A percentile compares a stretch with the other conserved stretches of the same genome.
Conservation (phyloP, 208 protist genomes). For the Acanthamoeba healyi region DNA sequence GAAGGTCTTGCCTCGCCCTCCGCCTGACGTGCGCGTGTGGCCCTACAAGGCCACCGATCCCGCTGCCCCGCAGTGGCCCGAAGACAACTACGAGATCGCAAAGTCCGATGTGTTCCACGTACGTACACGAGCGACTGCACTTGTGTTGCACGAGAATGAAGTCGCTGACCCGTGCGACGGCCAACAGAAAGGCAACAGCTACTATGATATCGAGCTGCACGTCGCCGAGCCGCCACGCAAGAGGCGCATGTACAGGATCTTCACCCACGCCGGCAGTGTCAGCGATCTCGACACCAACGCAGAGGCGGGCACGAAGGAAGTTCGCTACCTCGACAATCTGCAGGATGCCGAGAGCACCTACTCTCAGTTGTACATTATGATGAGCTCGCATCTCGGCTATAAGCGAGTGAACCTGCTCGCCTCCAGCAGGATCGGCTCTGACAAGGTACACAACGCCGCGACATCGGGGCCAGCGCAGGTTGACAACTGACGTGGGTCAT, state of each 20-base stretch:
- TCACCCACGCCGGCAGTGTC: slow-evolving; percentile 23
- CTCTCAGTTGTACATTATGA: not conserved
- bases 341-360: slow-evolving; percentile 45
- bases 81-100: slow-evolving; percentile 50
- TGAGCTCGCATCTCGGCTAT: slow-evolving; percentile 10
- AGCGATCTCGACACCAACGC: slow-evolving; percentile 29
- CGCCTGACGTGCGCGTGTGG: slow-evolving; percentile 45
- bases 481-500: too few relatives aligned
- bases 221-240: slow-evolving; percentile 28
- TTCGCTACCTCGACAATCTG: slow-evolving; percentile 22
- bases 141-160: too few relatives aligned
- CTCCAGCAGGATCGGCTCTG: slow-evolving; percentile 11
- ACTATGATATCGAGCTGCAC: slow-evolving; percentile 26
- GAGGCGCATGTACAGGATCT: slow-evolving; percentile 46
- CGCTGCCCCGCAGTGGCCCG: slow-evolving; percentile 6
- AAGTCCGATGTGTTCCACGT: slow-evolving; percentile 43
- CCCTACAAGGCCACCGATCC: slow-evolving; percentile 38
- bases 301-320: slow-evolving; percentile 30
- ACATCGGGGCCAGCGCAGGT: not conserved
- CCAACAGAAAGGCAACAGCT: not conserved
- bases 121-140: not conserved
- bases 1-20: not conserved
- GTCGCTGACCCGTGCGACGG: too few relatives aligned
- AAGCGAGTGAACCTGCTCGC: slow-evolving; percentile 26
- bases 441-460: slow-evolving; percentile 27